phyloP scores from a whole-genome alignment of 371 early-diverging fungal species.

The Mortierella sp. region DNA sequence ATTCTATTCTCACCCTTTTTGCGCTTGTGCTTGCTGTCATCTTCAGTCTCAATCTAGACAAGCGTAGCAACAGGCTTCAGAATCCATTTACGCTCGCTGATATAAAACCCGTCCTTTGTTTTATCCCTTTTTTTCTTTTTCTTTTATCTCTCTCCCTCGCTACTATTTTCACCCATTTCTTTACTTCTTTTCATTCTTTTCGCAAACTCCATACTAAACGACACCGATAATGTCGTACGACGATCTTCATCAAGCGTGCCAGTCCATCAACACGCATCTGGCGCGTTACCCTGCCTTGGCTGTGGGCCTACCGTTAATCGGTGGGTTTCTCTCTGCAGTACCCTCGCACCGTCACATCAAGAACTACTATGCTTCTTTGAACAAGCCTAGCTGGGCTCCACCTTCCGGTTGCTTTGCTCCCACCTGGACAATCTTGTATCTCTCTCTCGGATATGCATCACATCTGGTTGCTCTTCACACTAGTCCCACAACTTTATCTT shows the following conservation, averaged over 20 bases:
- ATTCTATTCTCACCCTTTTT: neutral
- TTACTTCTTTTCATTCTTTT: slow-evolving; percentile 17
- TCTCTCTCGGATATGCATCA: slow-evolving; percentile 48
- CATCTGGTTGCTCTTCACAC: slow-evolving; percentile 37
- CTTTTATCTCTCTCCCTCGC: slow-evolving; percentile 4
- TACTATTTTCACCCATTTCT: slow-evolving; percentile 7
- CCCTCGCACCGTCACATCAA: slow-evolving; percentile 10
- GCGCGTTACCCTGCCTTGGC: slow-evolving; percentile 49
- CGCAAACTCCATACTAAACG: neutral
- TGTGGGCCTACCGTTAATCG: slow-evolving; percentile 41
- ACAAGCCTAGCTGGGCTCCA: slow-evolving; percentile 39
- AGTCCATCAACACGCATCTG: slow-evolving; percentile 20
- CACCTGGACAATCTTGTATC: slow-evolving; percentile 34
- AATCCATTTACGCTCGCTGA: slow-evolving; percentile 8
- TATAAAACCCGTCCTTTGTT: neutral
- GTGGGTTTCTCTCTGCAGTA: slow-evolving; percentile 41
- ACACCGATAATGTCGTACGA: slow-evolving; percentile 4
- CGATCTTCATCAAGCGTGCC: slow-evolving; percentile 10
- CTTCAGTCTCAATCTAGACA: neutral
- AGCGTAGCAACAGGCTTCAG: too few relatives aligned
- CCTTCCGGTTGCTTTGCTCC: slow-evolving; percentile 27
- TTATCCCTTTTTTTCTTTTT: slow-evolving; percentile 16
- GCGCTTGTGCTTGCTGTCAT: too few relatives aligned
- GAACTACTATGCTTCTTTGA: slow-evolving; percentile 21
- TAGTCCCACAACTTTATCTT: slow-evolving; percentile 19